A percentile compares a stretch with the other conserved stretches of the same genome.
phyloP scores from a whole-genome alignment of 2,329 filamentous ascomycete species.

The Phoma sp. region DNA sequence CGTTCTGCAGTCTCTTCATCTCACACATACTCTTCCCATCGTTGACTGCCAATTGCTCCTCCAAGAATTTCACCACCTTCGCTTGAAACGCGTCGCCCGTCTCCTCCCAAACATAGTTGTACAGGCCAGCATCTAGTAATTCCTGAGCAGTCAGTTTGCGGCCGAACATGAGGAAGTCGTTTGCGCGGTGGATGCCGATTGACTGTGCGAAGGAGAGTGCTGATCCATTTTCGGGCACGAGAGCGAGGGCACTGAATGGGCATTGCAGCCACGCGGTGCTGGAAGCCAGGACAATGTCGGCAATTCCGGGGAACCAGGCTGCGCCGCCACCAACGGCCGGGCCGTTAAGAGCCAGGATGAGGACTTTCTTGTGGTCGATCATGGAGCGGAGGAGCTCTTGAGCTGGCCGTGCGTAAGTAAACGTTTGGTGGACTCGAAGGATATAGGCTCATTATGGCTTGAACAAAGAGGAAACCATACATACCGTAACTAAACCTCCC shows the following conservation, averaged over 20 bases:
- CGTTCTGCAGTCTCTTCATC: constrained; percentile 60
- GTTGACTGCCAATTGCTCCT: constrained; percentile 54
- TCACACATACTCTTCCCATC: constrained; percentile 63
- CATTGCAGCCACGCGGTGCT: constrained; percentile 56
- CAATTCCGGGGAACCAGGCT: constrained; percentile 58
- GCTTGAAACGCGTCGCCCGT: constrained; percentile 52
- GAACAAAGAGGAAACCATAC: constrained; percentile 8
- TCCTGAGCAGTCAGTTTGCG: constrained; percentile 55
- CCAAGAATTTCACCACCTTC: constrained; percentile 52
- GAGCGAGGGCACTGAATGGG: constrained; percentile 57
- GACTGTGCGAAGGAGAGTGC: constrained; percentile 56
- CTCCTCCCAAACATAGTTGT: constrained; percentile 56
- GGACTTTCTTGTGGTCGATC: constrained; percentile 60
- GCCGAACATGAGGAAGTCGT: constrained; percentile 62
- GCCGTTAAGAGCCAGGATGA: constrained; percentile 60
- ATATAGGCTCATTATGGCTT: no score
- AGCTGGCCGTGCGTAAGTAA: constrained; percentile 5
- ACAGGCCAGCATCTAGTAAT: constrained; percentile 53
- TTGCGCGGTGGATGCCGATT: constrained; percentile 59
- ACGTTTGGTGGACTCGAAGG: no score
- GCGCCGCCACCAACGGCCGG: constrained; percentile 60
- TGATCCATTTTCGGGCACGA: constrained; percentile 60
- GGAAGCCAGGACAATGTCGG: constrained; percentile 59
- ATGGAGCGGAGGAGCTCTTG: constrained; percentile 54
- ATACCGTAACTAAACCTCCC: constrained; percentile 39